Percentiles rank a stretch among this genome's conserved stretches.
Conservation (phyloP, 2,329 filamentous ascomycete genomes). For the Colletotrichum falcatum region DNA sequence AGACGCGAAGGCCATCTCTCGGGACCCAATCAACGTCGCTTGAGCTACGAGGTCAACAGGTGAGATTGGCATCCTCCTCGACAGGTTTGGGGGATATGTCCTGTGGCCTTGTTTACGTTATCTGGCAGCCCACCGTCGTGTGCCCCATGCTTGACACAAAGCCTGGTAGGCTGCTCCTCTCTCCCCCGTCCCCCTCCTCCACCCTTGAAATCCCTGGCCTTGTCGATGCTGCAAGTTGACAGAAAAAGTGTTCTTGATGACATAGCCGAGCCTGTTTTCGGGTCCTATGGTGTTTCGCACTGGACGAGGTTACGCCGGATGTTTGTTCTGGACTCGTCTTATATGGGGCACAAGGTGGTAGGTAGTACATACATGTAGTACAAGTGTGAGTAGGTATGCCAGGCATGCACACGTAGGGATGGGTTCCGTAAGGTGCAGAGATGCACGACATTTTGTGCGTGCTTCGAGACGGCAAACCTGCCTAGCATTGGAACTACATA, state of each 20-base stretch:
- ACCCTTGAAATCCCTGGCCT: conserved; percentile 32
- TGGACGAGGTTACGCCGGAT: conserved; percentile 20
- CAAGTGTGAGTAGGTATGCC: neutral
- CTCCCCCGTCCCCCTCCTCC: conserved; percentile 19
- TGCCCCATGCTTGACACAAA: conserved; percentile 23
- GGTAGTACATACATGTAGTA: too few species aligned
- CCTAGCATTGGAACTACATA: conserved; percentile 14
- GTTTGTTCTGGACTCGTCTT: conserved; percentile 33
- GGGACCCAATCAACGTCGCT: neutral
- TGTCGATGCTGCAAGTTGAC: conserved; percentile 35
- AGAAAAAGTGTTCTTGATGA: conserved; percentile 33
- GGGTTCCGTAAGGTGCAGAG: conserved; percentile 28
- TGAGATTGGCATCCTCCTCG: conserved; percentile 23
- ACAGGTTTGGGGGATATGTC: conserved; percentile 16
- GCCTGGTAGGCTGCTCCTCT: conserved; percentile 28
- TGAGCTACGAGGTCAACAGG: neutral
- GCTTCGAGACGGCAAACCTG: conserved; percentile 8
- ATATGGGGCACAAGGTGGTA: conserved; percentile 25
- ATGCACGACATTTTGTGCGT: conserved; percentile 36
- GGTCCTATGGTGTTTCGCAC: conserved; percentile 23
- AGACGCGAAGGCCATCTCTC: conserved; percentile 13
- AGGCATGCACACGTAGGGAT: conserved; percentile 23
- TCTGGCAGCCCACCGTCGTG: conserved; percentile 27
- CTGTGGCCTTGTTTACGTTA: conserved; percentile 35
- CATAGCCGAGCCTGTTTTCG: conserved; percentile 30